Percentiles rank a stretch among this genome's conserved stretches.
Evolutionary conservation across 352 stramenopile genomes (phyloP).

Genomic region (Plasmopara muralis): DNA sequence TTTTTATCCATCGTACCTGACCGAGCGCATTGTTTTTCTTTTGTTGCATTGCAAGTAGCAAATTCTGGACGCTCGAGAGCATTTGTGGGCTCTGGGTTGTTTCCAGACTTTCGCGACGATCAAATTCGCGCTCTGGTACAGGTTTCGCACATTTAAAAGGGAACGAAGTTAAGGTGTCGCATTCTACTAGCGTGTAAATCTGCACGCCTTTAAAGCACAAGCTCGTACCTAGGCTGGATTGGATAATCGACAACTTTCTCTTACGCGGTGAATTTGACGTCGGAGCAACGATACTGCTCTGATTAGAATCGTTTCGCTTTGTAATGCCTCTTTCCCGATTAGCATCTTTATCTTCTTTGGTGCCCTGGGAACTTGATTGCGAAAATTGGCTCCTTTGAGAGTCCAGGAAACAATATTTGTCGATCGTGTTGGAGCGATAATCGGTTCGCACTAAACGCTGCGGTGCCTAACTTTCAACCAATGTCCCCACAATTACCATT

Average conservation of each 20-base stretch:
- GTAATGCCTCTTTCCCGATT: conserved; percentile 3
- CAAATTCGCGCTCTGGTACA: conserved; percentile 20
- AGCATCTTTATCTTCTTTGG: conserved; percentile 10
- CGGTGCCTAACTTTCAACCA: conserved; percentile 36
- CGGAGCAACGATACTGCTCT: conserved; percentile 2
- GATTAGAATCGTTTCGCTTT: conserved; percentile 3
- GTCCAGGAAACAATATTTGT: conserved; percentile 78
- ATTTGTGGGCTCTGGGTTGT: conserved; percentile 51
- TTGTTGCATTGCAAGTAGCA: conserved; percentile 40
- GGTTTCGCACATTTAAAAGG: conserved; percentile 15
- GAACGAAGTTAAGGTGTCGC: neutral
- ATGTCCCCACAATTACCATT: neutral
- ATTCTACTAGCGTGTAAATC: neutral
- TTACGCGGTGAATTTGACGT: conserved; percentile 15
- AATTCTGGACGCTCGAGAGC: conserved; percentile 74
- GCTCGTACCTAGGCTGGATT: conserved; percentile 19
- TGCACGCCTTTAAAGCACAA: neutral
- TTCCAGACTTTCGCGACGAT: conserved; percentile 34
- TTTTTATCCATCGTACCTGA: conserved; percentile 29
- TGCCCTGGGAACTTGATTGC: conserved; percentile 22
- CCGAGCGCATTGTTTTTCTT: conserved; percentile 56
- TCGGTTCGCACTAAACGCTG: conserved; percentile 80
- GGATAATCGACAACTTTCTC: conserved; percentile 25
- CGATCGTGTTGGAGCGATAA: conserved; percentile 79
- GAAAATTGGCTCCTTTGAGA: conserved; percentile 55